phyloP scores from a whole-genome alignment of 441 rosid genomes.

The Populus hybrid region DNA sequence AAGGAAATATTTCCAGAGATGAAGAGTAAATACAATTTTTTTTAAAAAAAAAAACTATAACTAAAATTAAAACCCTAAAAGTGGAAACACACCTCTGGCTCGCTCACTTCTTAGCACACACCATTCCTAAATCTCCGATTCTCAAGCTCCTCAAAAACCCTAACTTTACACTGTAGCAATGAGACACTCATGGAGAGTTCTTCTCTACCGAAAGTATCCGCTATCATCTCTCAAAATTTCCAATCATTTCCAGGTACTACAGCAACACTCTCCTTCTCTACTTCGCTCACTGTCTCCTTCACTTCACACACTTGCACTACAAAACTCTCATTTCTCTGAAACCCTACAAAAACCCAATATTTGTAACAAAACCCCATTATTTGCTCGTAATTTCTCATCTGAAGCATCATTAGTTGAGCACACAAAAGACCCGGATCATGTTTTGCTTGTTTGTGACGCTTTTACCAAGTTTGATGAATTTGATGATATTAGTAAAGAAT shows the following conservation, averaged over 20 bases:
- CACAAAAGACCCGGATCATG: conserved; percentile 37
- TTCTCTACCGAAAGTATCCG: conserved; percentile 41
- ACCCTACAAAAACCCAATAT: background rate
- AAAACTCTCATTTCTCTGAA: conserved; percentile 16
- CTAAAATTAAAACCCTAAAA: conserved; percentile 18
- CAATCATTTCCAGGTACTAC: conserved; percentile 36
- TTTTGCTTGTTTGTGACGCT: conserved; percentile 37
- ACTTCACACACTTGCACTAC: conserved; percentile 12
- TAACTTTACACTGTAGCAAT: conserved; percentile 17
- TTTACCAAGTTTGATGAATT: conserved; percentile 43
- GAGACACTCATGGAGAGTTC: conserved; percentile 60
- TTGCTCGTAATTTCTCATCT: conserved; percentile 46
- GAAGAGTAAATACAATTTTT: no score
- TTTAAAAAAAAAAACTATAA: no score
- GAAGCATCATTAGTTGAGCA: conserved; percentile 43
- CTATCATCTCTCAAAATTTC: conserved; percentile 26
- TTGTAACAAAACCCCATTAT: background rate
- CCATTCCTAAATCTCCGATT: background rate
- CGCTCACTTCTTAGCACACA: background rate
- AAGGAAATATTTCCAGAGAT: no score
- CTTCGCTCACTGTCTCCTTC: conserved; percentile 31
- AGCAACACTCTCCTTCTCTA: conserved; percentile 18
- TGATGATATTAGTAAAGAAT: conserved; percentile 43
- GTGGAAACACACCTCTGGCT: background rate
- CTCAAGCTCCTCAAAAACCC: background rate